Base-by-base conservation (phyloP, 1,139 yeast genomes). In the Wickerhamiella pararugosa region DNA sequence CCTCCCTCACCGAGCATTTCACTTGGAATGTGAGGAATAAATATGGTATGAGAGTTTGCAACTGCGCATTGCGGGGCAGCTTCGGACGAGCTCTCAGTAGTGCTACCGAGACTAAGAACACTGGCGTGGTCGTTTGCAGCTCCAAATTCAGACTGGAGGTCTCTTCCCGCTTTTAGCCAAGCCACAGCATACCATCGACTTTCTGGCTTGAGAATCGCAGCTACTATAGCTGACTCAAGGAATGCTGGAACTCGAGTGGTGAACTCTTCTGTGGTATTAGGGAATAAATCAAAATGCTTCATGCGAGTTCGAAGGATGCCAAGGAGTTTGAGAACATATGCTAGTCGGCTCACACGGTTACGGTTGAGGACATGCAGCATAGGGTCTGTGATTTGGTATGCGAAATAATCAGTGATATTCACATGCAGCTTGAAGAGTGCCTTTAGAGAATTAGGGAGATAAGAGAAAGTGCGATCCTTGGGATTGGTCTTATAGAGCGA, bases 151-250 rank as follows among this genome's bases (percentile, higher is more conserved):
- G 35, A 28, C 11, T 53, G 48, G 15, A 61, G 56, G 28, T 62
- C 60, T 15, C 62, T 59, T 3, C 70, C 60, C 25, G 86, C 73
- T 2, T 76, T 70, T 43, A 72, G 58, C 94, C 94, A 83, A 9
- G 76, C 65, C 44, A 67, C 66, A 2, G 79, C 67, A 56, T 73
- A 84, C 28, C 67, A 60, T 49, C 98, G 67, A 37, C 90, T 75
- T 53, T 82, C 93, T 0, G 95, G 94, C 1, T 87, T 69, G 39
- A 83, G 66, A 25, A 87, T 71, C 0, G 87, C 87, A 50, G 81
- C 76, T 0, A 75, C 66, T 33, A 87, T 67, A 5, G 94, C 87
- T 5, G 87, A 70, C 56, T 87, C 97, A 45, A 90, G 68, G 56
- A 87, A 79, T 2, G 94, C 79, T 1, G 97, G 96, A 26, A 87